Base-by-base conservation (phyloP, 208 protist genomes). In the Acanthamoeba lugdunensis region DNA sequence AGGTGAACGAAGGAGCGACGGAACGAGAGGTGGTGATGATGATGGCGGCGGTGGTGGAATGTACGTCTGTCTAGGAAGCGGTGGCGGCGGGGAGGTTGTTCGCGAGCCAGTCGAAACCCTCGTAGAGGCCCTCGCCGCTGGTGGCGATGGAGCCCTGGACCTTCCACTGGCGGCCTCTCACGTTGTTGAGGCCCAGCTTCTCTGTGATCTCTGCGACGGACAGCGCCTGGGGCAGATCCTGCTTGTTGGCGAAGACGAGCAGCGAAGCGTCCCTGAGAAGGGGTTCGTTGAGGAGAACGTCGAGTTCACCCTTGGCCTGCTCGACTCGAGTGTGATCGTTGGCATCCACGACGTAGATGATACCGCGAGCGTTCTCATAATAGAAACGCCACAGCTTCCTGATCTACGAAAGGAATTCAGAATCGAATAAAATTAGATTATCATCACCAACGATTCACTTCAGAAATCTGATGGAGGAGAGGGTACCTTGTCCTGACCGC, bases 361-460 rank as follows among this genome's bases (percentile, higher is more conserved):
- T 71, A 52, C 97, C 97, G 58, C 98, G 95, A 11, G 89, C 67
- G 71, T 98, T 97, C n/a, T 97, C 94, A 96, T 98, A 99, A 96
- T 99, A 99, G 95, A 98, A 98, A 45, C 97, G 96, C 98, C 98
- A 99, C 58, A 99, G 95, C n/a, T 96, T 95, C 13, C 98, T 97
- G 52, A 94, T 82, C 93, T 82, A 25, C 67, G 21, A 75, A 75
- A n/a, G 11, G 25, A 67, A 67, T 2, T 67, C 23, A 28, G 23
- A 11, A 1, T 67, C 1, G 23, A 13, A 21, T 28, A 0, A 9
- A n/a, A n/a, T 45, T 8, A 41, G 69, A n/a, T n/a, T n/a, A 7
- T 25, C 69, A 45, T 45, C 41, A 45, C 41, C 41, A 45, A 45
- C 41, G 4, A 45, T 45, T 45, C 37, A 1, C 41, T 45, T 8